Conservation (phyloP, 176 grass and related monocot genomes). For the Aegilops sharonensis region DNA sequence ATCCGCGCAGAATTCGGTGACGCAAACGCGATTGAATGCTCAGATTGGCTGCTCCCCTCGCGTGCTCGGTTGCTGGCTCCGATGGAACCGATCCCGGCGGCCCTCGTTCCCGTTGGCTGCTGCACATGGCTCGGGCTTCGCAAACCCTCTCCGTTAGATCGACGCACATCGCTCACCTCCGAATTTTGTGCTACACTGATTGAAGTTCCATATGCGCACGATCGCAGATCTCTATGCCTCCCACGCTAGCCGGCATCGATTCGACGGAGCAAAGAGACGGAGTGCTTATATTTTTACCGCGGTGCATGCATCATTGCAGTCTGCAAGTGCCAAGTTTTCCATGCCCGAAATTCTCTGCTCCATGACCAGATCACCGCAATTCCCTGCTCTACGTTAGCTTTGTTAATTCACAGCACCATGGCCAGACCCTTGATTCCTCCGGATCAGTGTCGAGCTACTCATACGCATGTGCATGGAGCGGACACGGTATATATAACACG, state of each 20-base stretch:
- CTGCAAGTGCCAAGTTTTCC: not conserved
- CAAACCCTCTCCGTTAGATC: not conserved
- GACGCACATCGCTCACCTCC: not conserved
- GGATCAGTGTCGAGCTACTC: constrained; percentile 33
- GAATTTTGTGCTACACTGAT: not conserved
- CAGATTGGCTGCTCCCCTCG: not conserved
- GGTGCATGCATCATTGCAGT: constrained; percentile 22
- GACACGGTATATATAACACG: constrained; percentile 23
- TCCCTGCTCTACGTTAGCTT: not conserved
- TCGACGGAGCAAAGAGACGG: constrained; percentile 15
- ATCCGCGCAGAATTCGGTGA: not conserved
- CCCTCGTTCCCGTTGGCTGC: constrained; percentile 17
- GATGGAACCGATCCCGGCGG: constrained; percentile 23
- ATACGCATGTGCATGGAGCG: not conserved
- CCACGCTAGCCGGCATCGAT: constrained; percentile 10
- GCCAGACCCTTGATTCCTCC: constrained; percentile 11
- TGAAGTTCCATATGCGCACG: not conserved
- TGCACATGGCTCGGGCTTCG: not conserved
- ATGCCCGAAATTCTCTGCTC: not conserved
- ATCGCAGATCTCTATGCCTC: constrained; percentile 30
- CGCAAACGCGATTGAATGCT: not conserved
- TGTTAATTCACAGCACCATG: not conserved
- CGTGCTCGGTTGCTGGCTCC: constrained; percentile 10
- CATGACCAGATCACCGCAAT: constrained; percentile 1
- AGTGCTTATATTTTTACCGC: not conserved